A percentile compares a stretch with the other conserved stretches of the same genome.
phyloP scores from a whole-genome alignment of 176 grass and related monocot species.

The Puya raimondii region DNA sequence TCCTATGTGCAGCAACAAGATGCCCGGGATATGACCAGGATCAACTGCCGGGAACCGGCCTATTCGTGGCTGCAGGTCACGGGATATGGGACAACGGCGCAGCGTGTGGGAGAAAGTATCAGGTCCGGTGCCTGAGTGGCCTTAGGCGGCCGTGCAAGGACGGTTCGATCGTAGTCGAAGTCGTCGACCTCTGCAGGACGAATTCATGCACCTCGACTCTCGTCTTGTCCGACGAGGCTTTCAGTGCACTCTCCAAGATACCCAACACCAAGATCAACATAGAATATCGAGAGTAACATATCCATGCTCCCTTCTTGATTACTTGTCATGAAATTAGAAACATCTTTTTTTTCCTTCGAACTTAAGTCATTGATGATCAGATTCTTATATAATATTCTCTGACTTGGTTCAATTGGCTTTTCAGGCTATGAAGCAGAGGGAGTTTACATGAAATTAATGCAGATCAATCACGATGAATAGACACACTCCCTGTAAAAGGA shows the following conservation, averaged over 20 bases:
- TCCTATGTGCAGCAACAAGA: slow-evolving; percentile 19
- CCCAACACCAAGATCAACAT: slow-evolving; percentile 35
- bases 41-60: slow-evolving; percentile 23
- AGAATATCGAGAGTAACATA: slow-evolving; percentile 28
- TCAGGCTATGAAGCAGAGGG: no score
- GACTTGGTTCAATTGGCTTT: no score
- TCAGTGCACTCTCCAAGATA: slow-evolving; percentile 26
- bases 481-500: no score
- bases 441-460: no score
- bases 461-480: no score
- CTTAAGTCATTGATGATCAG: no score
- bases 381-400: no score
- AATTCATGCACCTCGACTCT: slow-evolving; percentile 24
- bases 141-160: slow-evolving; percentile 32
- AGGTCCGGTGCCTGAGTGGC: slow-evolving; percentile 32
- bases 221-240: slow-evolving; percentile 28
- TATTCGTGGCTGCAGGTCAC: slow-evolving; percentile 27
- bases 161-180: slow-evolving; percentile 21
- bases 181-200: slow-evolving; percentile 26
- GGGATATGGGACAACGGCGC: slow-evolving; percentile 40
- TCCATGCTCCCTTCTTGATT: not conserved
- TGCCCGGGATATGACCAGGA: slow-evolving; percentile 27
- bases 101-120: slow-evolving; percentile 35
- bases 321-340: not conserved
- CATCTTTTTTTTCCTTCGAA: no score